Conservation (phyloP, 768 basidiomycete species). For the Neoboletus magnificus region DNA sequence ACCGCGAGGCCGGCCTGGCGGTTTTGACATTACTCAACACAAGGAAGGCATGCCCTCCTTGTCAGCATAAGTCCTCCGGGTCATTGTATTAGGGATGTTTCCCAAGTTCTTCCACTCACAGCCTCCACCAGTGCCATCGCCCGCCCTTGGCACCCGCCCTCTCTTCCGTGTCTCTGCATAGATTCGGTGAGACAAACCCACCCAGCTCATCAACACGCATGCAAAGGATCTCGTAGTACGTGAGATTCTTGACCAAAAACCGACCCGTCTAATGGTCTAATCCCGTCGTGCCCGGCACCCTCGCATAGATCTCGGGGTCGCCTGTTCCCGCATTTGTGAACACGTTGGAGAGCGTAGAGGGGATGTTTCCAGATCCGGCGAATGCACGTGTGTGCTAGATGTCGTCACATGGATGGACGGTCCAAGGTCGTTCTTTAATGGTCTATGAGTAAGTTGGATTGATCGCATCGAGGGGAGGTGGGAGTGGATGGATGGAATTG, state of each 20-base stretch:
- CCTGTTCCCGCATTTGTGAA: conserved; percentile 19
- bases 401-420: too few species aligned
- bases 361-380: conserved; percentile 15
- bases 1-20: conserved; percentile 52
- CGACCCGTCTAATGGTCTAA: conserved; percentile 23
- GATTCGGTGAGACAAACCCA: conserved; percentile 26
- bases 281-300: conserved; percentile 15
- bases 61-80: conserved; percentile 35
- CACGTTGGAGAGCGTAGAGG: conserved; percentile 20
- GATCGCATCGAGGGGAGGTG: too few species aligned
- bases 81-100: conserved; percentile 25
- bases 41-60: conserved; percentile 60
- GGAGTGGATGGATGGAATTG: too few species aligned
- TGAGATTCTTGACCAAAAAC: conserved; percentile 40
- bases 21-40: conserved; percentile 69
- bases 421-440: too few species aligned
- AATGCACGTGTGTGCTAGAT: conserved; percentile 2
- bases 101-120: conserved; percentile 42
- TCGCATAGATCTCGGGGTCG: conserved; percentile 17
- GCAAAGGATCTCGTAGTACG: conserved; percentile 39
- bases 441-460: too few species aligned
- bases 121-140: conserved; percentile 43
- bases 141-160: conserved; percentile 35
- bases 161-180: conserved; percentile 39
- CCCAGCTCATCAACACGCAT: conserved; percentile 43